Evolutionary conservation across 805 yeast genomes (phyloP), one percentile per base, ranked within the genome.

Genomic region (Starmera amethionina): DNA sequence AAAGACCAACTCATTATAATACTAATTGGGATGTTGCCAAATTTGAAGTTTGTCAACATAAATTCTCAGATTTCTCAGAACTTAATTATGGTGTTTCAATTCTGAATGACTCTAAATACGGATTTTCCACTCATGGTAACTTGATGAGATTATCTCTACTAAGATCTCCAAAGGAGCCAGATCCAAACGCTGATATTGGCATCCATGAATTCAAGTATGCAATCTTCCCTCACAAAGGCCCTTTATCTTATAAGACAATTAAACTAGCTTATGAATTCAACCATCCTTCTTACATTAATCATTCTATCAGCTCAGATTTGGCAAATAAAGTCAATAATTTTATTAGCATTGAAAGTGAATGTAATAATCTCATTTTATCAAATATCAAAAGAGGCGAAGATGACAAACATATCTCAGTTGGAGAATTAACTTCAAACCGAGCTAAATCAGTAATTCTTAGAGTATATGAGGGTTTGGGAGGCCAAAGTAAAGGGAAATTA

Each of bases 11-110:
- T 0, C 97, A 90, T 61, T 90, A 70, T 65, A 93, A 90, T 58
- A 90, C 98, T 1, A 68, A 86, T 1, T 90, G 97, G 97, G 98
- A 90, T 54, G 82, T 82, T 30, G 97, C 97, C 42, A 89, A 88
- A 59, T 90, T 90, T 60, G 98, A 90, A 62, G 96, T 88, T 10
- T 85, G 96, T 54, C 87, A 83, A 54, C 98, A 93, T 60, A 85
- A 85, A 55, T 90, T 86, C 63, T 90, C 94, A 50, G 98, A 90
- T 58, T 78, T 84, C 51, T 82, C 95, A 22, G 97, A 87, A 54
- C 75, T 68, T 59, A 75, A 73, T 45, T 89, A 86, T 54, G 98
- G 98, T 55, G 95, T 88, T 11, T 72, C 94, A 0, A 63, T 90
- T 14, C 57, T 90, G 52, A 90, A 89, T 58, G 80, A 87, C 61